Evolutionary conservation across 139 green algal genomes (phyloP), one percentile per base, ranked within the genome.

Genomic region (Penium margaritaceum): DNA sequence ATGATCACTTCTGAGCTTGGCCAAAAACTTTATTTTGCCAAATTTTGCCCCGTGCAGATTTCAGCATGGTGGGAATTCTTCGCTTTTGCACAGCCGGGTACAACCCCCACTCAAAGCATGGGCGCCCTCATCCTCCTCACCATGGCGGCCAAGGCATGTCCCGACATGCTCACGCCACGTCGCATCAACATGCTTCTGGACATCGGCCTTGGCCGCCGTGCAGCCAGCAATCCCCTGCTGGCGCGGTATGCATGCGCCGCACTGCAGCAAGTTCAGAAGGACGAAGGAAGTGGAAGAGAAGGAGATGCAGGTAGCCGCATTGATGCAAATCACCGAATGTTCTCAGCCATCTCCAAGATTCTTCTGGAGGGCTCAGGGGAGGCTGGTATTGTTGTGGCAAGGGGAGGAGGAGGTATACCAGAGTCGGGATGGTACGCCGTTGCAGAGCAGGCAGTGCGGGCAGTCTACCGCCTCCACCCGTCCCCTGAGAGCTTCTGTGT

Each of bases 391-490:
- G n/a, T n/a, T n/a, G n/a, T n/a, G n/a, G n/a, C n/a, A n/a, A n/a
- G n/a, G n/a, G n/a, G n/a, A n/a, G n/a, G n/a, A n/a, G n/a, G n/a
- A n/a, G n/a, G n/a, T n/a, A n/a, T 90, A 47, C 74, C 76, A 0
- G 84, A 89, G 15, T 32, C 32, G 0, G 61, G 29, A 5, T 93
- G 92, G 92, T 91, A 85, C 55, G 80, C 84, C 0, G 88, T 79
- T 0, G 88, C 89, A 0, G 90, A 95, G 80, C 86, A 88, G 4
- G 84, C 85, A 2, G 53, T 96, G 0, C 71, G 34, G 6, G 89
- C 91, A 0, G 17, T 97, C 4, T 96, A 96, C 76, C 58, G 71
- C 2, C 80, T 97, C 73, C 88, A 94, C 76, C 89, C 86, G 0
- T 32, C 81, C 0, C 91, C 91, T 0, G 84, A 92, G 66, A 67